Base-by-base conservation (phyloP, 1,284 basidiomycete species). In the Cystobasidium sp. region DNA sequence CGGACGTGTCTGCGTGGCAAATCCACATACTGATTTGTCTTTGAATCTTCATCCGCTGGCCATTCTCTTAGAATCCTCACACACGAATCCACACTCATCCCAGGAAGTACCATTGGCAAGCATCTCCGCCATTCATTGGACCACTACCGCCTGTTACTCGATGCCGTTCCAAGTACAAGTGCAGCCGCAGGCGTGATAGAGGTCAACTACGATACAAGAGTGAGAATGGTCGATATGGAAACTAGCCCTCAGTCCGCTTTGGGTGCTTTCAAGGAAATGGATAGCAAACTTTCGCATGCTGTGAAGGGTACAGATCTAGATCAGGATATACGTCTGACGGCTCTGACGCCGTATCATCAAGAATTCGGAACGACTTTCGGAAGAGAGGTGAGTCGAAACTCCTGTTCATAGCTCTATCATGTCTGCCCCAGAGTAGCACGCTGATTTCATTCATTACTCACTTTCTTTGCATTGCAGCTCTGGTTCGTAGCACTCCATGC, bases 401-500 rank as follows among this genome's bases (percentile, higher is more conserved):
- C 22, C 14, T 3, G 22, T 37, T 7, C 1, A 43, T 24, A 22
- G 18, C n/a, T 20, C 31, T 31, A 43, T 65, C 20, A 31, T 52
- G 9, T 0, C n/a, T 20, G 8, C 22, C 24, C 10, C 51, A 3
- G 51, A 9, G 8, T 52, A 18, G 18, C 22, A 5, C 22, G 44
- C 43, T 46, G 14, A 49, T 2, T 2, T 31, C 20, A 51, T n/a
- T n/a, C 14, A 51, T 41, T 18, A 22, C n/a, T 14, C 6, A 6
- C 20, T 7, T 9, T 66, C 31, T 43, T 10, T 53, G 6, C 39
- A 8, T 3, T 62, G n/a, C 58, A 92, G 90, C 82, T 93, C n/a
- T 93, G 92, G 92, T 93, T 93, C 81, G 87, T 87, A n/a, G 87
- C 85, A 31, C 82, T 93, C 39, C 91, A 93, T 80, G 91, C 91